Evolutionary conservation across 495 filamentous ascomycete species (phyloP).

Genomic region (Daldinia bambusicola): DNA sequence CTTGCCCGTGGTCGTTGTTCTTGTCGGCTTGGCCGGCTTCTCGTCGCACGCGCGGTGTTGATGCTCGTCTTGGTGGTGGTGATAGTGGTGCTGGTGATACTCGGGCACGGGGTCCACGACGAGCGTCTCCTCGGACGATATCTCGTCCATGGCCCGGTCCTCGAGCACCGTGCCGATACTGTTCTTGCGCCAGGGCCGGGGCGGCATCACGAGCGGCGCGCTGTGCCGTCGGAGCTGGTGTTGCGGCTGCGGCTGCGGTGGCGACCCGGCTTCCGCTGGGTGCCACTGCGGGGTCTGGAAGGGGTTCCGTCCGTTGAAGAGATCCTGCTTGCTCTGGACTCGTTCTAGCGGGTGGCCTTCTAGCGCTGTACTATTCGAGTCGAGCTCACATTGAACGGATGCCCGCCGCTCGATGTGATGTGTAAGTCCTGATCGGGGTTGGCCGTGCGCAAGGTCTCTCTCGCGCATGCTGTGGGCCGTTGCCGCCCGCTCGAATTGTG

Average conservation of each 20-base stretch:
- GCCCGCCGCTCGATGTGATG: constrained; percentile 45
- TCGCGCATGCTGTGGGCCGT: constrained; percentile 54
- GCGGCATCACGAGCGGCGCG: not conserved
- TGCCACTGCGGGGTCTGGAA: constrained; percentile 26
- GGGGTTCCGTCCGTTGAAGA: constrained; percentile 31
- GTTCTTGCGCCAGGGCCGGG: constrained; percentile 9
- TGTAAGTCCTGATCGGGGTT: constrained; percentile 53
- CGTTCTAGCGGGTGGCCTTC: constrained; percentile 40
- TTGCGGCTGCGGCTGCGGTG: not conserved
- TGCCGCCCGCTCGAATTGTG: constrained; percentile 60
- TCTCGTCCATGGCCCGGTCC: constrained; percentile 31
- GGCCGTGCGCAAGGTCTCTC: constrained; percentile 50
- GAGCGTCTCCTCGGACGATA: constrained; percentile 41
- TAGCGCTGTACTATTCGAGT: constrained; percentile 20
- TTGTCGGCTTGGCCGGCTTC: constrained; percentile 25
- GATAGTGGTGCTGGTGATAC: too few relatives aligned
- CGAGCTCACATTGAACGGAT: constrained; percentile 25
- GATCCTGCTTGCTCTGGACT: constrained; percentile 26
- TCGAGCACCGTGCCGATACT: constrained; percentile 34
- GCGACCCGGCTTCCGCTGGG: not conserved
- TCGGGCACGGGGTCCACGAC: constrained; percentile 21
- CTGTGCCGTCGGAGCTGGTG: constrained; percentile 23
- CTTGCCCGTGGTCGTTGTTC: not conserved
- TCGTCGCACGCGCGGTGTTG: constrained; percentile 56
- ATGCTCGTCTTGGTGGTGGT: not conserved